Base-by-base conservation (phyloP, 73 alveolate genomes). In the Effrenium voratum region DNA sequence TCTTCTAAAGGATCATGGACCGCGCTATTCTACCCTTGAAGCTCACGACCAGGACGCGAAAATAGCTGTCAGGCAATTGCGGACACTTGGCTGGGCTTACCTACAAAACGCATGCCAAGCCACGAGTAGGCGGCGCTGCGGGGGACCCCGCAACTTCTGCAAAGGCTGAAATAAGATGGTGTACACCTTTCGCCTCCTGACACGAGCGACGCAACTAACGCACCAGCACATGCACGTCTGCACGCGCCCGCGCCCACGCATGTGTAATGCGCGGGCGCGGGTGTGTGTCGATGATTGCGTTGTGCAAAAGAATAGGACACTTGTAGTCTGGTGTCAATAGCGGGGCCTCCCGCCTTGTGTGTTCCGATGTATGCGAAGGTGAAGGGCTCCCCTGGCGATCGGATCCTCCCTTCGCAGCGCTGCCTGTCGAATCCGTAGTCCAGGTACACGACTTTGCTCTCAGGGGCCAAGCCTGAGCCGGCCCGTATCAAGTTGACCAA, bases 321-420 rank as follows among this genome's bases (percentile, higher is more conserved):
- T n/a, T n/a, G n/a, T n/a, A n/a, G n/a, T n/a, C n/a, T n/a, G n/a
- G n/a, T n/a, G n/a, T n/a, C n/a, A n/a, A n/a, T n/a, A n/a, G n/a
- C n/a, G n/a, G n/a, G n/a, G n/a, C 40, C 38, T 44, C 76, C 47
- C n/a, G 55, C 93, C 93, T 81, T 46, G 50, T 81, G 93, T 5
- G 76, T 81, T 24, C 93, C 93, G 50, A 81, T 81, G 49, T 81
- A 81, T 22, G 93, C 93, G 49, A 81, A 81, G 43, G 73, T 50
- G 73, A 81, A 81, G 52, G 93, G 93, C 76, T n/a, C 70, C 19
- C n/a, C 75, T 2, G 72, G 43, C 5, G 8, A 3, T 13, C 93
- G 44, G 32, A 0, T 15, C 75, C 93, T 45, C 38, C 93, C 93
- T 28, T 46, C 38, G 34, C 30, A 26, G 40, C 93, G 93, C n/a